Evolutionary conservation across 139 green algal genomes (phyloP).

Genomic region (Asterochloris sp.): DNA sequence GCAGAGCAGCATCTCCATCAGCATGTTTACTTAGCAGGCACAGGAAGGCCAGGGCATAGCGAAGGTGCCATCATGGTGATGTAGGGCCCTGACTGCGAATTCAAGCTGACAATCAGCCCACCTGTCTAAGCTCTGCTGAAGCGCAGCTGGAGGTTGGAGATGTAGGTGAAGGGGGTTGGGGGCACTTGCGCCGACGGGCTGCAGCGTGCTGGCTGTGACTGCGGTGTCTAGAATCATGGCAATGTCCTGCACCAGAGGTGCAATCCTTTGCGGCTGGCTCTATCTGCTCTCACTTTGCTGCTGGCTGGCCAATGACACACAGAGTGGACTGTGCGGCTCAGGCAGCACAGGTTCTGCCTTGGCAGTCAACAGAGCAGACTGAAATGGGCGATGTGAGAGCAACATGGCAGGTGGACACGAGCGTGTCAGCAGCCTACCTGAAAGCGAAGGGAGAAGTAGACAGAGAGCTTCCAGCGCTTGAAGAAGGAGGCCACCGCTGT

Average conservation of each 20-base stretch:
- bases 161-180: neutral
- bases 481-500: conserved; percentile 55
- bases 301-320: no score
- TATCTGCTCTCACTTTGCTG: no score
- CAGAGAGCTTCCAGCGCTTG: conserved; percentile 84
- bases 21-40: no score
- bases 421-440: conserved; percentile 45
- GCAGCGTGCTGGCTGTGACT: conserved; percentile 16
- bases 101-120: conserved; percentile 36
- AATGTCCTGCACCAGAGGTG: conserved; percentile 45
- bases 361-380: no score
- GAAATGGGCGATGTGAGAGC: neutral
- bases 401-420: neutral
- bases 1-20: no score
- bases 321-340: no score
- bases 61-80: neutral
- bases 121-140: conserved; percentile 23
- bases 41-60: no score
- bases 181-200: neutral
- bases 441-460: conserved; percentile 90
- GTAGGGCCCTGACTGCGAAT: neutral
- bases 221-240: conserved; percentile 43
- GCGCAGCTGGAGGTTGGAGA: neutral
- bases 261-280: neutral
- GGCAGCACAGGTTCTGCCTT: no score